phyloP scores from a whole-genome alignment of 1,284 basidiomycete species.

The Melanopsichium pennsylvanicum region DNA sequence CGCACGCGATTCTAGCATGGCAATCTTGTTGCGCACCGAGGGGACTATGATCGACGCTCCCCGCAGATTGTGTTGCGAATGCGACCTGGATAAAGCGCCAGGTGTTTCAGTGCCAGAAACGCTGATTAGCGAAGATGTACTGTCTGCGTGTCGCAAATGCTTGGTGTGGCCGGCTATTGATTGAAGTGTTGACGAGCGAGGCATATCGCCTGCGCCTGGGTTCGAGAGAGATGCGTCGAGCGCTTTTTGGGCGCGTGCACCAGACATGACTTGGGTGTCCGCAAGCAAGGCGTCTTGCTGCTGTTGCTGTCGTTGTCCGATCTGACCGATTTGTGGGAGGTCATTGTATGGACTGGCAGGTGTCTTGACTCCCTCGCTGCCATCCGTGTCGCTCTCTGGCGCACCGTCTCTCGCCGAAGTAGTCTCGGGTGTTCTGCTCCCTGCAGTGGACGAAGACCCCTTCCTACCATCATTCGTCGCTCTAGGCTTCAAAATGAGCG shows the following conservation, averaged over 20 bases:
- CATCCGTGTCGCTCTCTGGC: too few relatives aligned
- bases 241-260: neutral
- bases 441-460: constrained; percentile 5
- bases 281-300: too few relatives aligned
- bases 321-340: neutral
- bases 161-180: too few relatives aligned
- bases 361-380: neutral
- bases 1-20: constrained; percentile 49
- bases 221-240: constrained; percentile 1
- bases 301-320: neutral
- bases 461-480: constrained; percentile 17
- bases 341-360: constrained; percentile 9
- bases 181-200: too few relatives aligned
- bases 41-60: constrained; percentile 50
- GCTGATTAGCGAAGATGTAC: constrained; percentile 27
- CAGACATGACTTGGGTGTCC: too few relatives aligned
- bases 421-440: constrained; percentile 17
- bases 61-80: constrained; percentile 45
- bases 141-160: constrained; percentile 45
- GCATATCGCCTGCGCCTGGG: too few relatives aligned
- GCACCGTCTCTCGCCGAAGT: too few relatives aligned
- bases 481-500: constrained; percentile 23
- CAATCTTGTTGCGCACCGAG: constrained; percentile 61
- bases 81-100: constrained; percentile 20
- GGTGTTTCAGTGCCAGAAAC: constrained; percentile 1